phyloP scores from a whole-genome alignment of 306 rosid species.

The Prunus fruticosa region DNA sequence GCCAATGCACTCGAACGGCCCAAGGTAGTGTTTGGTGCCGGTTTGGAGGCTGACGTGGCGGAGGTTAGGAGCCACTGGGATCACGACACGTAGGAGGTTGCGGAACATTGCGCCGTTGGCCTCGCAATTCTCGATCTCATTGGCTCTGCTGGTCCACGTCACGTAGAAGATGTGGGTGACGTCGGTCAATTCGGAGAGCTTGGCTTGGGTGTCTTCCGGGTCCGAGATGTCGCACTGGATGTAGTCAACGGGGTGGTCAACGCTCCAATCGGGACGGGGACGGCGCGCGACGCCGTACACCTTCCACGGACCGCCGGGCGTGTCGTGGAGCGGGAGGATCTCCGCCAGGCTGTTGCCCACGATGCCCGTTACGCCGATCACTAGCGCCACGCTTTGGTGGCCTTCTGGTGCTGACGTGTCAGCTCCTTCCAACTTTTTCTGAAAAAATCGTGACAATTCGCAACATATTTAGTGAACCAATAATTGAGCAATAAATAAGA shows the following conservation, averaged over 20 bases:
- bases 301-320: slow-evolving; percentile 69
- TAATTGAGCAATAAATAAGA: too few relatives aligned
- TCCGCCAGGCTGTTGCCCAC: slow-evolving; percentile 76
- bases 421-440: slow-evolving; percentile 49
- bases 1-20: slow-evolving; percentile 38
- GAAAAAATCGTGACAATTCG: background rate
- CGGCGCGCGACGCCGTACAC: slow-evolving; percentile 75
- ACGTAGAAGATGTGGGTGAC: slow-evolving; percentile 69
- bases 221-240: slow-evolving; percentile 69
- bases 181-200: slow-evolving; percentile 53
- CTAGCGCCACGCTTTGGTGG: slow-evolving; percentile 43
- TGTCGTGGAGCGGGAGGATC: slow-evolving; percentile 58
- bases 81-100: slow-evolving; percentile 46
- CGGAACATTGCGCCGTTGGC: slow-evolving; percentile 58
- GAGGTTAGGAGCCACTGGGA: slow-evolving; percentile 57
- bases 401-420: slow-evolving; percentile 27
- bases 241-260: slow-evolving; percentile 51
- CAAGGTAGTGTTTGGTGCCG: slow-evolving; percentile 48
- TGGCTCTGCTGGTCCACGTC: slow-evolving; percentile 45
- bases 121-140: slow-evolving; percentile 48
- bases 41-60: slow-evolving; percentile 65
- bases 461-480: too few relatives aligned
- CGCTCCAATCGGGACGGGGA: slow-evolving; percentile 57
- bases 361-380: slow-evolving; percentile 66
- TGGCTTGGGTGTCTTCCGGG: slow-evolving; percentile 40